Evolutionary conservation across 2,329 filamentous ascomycete genomes (phyloP).

Genomic region (Exserohilum rostratum): DNA sequence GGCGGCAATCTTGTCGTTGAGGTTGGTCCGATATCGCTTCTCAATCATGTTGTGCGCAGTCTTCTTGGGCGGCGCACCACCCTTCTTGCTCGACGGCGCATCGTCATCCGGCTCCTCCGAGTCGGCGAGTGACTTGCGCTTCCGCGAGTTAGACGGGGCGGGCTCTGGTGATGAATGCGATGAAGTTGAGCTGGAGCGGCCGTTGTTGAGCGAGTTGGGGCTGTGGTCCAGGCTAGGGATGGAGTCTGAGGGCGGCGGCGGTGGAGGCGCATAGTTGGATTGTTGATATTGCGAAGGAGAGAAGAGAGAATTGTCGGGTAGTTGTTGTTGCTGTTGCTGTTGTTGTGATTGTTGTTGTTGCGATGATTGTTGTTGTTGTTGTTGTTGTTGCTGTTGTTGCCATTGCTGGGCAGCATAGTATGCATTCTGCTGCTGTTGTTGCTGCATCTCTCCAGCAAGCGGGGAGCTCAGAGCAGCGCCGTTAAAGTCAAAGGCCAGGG

Average conservation of each 20-base stretch:
- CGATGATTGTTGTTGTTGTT: conserved; percentile 25
- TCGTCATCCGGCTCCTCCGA: conserved; percentile 65
- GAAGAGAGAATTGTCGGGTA: conserved; percentile 33
- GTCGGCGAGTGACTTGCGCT: conserved; percentile 52
- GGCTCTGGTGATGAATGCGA: conserved; percentile 70
- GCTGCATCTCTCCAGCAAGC: conserved; percentile 30
- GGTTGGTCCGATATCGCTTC: conserved; percentile 92
- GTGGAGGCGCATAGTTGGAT: conserved; percentile 26
- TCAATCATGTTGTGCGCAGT: conserved; percentile 98
- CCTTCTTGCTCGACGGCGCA: conserved; percentile 59
- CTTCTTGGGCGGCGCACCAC: conserved; percentile 72
- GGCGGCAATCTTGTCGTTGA: conserved; percentile 96
- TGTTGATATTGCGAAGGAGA: conserved; percentile 37
- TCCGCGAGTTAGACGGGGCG: conserved; percentile 34
- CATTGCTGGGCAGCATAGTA: conserved; percentile 42
- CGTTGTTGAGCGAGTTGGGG: conserved; percentile 43
- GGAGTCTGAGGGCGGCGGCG: conserved; percentile 35
- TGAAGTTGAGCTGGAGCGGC: conserved; percentile 44
- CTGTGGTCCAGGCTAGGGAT: conserved; percentile 49
- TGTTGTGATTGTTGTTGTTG: conserved; percentile 23
- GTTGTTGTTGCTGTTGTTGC: conserved; percentile 37
- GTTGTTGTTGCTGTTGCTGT: conserved; percentile 32
- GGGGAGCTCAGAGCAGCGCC: conserved; percentile 41
- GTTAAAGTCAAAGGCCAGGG: conserved; percentile 45
- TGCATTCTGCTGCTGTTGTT: conserved; percentile 33